Evolutionary conservation across 345 rosid genomes (phyloP).

Genomic region (Cardamine occulta): DNA sequence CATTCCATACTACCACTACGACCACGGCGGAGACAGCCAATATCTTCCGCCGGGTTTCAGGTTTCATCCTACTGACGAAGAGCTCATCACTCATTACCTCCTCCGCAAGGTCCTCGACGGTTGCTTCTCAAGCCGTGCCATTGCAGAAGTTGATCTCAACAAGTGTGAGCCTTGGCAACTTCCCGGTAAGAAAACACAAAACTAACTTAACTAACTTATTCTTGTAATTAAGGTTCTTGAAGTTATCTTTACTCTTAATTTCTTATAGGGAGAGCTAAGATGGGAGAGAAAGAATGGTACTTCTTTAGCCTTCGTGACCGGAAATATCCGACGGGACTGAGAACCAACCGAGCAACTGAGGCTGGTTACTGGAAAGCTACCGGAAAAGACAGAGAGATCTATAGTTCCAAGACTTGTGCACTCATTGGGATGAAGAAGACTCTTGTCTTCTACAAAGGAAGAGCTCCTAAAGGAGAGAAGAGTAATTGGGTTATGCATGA

Average conservation of each 20-base stretch:
- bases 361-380: constrained; percentile 99
- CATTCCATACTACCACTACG: constrained; percentile 47
- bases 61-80: constrained; percentile 96
- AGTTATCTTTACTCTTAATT: background rate
- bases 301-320: constrained; percentile 90
- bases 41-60: constrained; percentile 92
- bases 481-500: constrained; percentile 99
- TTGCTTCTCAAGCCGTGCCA: constrained; percentile 73
- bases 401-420: constrained; percentile 81
- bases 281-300: constrained; percentile 99
- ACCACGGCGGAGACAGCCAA: constrained; percentile 48
- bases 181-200: constrained; percentile 61
- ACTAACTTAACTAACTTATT: background rate
- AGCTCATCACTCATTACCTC: constrained; percentile 85
- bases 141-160: constrained; percentile 95
- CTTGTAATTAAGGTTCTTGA: background rate
- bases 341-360: constrained; percentile 93
- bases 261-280: constrained; percentile 73
- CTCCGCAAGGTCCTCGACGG: constrained; percentile 83
- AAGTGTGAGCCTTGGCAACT: constrained; percentile 99
- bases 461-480: constrained; percentile 96
- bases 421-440: constrained; percentile 99
- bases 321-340: constrained; percentile 90
- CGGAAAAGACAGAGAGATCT: constrained; percentile 89
- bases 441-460: constrained; percentile 84